Conservation (phyloP, 169 alveolate genomes). For the Toxoplasma gondii region DNA sequence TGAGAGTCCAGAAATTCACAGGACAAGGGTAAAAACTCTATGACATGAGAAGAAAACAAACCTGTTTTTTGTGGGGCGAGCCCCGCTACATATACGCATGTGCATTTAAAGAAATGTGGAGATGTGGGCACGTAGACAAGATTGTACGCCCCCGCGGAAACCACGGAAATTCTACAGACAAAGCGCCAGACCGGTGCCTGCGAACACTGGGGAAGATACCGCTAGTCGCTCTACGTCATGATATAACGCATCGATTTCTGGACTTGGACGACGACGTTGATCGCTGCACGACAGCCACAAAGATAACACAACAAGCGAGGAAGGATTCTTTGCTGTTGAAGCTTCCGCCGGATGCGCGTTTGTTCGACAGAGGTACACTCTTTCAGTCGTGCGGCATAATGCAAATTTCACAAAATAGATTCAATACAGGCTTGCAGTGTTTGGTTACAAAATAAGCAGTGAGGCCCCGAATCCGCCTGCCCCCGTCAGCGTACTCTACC, state of each 20-base stretch:
- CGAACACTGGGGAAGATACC: too few species aligned
- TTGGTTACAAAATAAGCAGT: neutral
- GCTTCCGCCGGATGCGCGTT: neutral
- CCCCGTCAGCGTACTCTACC: neutral
- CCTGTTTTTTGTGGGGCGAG: too few species aligned
- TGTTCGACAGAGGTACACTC: neutral
- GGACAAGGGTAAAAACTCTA: too few species aligned
- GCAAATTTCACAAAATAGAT: neutral
- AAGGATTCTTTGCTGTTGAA: neutral
- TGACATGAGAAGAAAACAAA: too few species aligned
- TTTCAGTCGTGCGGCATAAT: neutral
- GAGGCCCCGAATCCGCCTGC: neutral
- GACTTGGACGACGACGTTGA: slow-evolving; percentile 1
- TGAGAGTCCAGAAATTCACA: too few species aligned
- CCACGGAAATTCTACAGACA: too few species aligned
- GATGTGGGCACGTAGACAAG: too few species aligned
- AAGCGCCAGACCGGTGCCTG: too few species aligned
- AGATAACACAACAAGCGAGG: neutral
- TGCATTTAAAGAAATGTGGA: too few species aligned
- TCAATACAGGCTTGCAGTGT: neutral
- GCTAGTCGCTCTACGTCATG: neutral
- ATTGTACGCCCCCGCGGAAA: too few species aligned
- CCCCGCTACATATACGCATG: too few species aligned
- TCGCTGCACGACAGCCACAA: neutral
- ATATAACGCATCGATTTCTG: slow-evolving; percentile 26